phyloP scores from a whole-genome alignment of 805 yeast species.

The Limtongia smithiae region DNA sequence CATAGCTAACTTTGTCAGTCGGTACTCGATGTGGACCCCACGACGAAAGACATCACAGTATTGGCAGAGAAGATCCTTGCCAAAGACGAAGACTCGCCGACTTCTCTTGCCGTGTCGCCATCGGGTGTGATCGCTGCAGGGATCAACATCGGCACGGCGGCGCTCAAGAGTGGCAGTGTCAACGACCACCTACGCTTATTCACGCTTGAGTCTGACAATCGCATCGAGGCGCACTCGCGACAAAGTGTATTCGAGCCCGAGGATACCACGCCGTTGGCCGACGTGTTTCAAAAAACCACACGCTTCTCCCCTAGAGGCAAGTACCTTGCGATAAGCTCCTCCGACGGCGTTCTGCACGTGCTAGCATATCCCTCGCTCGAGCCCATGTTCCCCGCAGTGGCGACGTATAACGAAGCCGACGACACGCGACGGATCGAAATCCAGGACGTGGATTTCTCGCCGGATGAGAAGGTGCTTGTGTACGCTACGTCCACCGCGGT shows the following conservation, averaged over 20 bases:
- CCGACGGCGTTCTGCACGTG: slow-evolving; percentile 54
- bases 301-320: slow-evolving; percentile 56
- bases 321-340: slow-evolving; percentile 65
- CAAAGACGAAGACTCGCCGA: slow-evolving; percentile 77
- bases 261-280: slow-evolving; percentile 54
- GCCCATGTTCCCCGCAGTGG: slow-evolving; percentile 39
- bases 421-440: slow-evolving; percentile 41
- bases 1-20: slow-evolving; percentile 36
- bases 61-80: slow-evolving; percentile 8
- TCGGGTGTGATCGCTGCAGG: slow-evolving; percentile 61
- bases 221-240: slow-evolving; percentile 45
- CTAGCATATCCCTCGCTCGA: slow-evolving; percentile 56
- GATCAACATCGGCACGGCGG: slow-evolving; percentile 55
- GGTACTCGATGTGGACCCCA: slow-evolving; percentile 56
- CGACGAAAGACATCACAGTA: slow-evolving; percentile 35
- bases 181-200: slow-evolving; percentile 74
- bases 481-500: slow-evolving; percentile 58
- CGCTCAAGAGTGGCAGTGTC: slow-evolving; percentile 51
- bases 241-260: slow-evolving; percentile 51
- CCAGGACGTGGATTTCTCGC: slow-evolving; percentile 62
- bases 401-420: slow-evolving; percentile 47
- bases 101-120: slow-evolving; percentile 60
- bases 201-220: slow-evolving; percentile 32
- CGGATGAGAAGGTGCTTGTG: slow-evolving; percentile 61
- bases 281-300: slow-evolving; percentile 47